These are phyloP conservation scores for Leishmania gerbilli DNA, from an alignment of 208 protist species.

Conservation along the genomic window DNA sequence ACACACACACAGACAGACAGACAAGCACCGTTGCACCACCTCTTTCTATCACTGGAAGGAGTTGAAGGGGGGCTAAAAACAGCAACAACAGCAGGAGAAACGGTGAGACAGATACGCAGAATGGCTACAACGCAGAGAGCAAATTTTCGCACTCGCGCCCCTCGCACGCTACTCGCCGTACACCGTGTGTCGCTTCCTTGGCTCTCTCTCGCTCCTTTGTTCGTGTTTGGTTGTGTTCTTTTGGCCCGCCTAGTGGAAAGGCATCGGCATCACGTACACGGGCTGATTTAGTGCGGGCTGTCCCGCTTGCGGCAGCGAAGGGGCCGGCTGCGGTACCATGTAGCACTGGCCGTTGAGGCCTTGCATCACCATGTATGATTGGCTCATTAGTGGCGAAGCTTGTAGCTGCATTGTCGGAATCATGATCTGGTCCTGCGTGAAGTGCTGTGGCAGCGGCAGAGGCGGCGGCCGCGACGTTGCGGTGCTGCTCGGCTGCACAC, in stretches of 20 bases:
- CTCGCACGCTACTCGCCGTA: neutral
- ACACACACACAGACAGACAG: neutral
- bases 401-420: slow-evolving; percentile 22
- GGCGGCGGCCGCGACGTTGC: neutral
- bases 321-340: slow-evolving; percentile 28
- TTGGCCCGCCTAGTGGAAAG: slow-evolving; percentile 4
- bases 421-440: slow-evolving; percentile 19
- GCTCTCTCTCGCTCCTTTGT: neutral
- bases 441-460: slow-evolving; percentile 4
- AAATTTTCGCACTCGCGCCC: no score
- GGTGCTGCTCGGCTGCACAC: neutral
- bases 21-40: neutral
- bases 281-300: slow-evolving; percentile 21
- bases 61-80: neutral
- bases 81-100: neutral
- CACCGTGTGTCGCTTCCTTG: neutral
- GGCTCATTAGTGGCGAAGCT: slow-evolving; percentile 16
- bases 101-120: no score
- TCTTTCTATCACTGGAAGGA: neutral
- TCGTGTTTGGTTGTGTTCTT: neutral
- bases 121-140: no score
- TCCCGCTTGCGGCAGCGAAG: neutral
- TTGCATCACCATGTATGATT: slow-evolving; percentile 42
- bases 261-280: slow-evolving; percentile 43
- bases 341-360: slow-evolving; percentile 37